Evolutionary conservation across 106 monocot genomes (phyloP), one percentile per base, ranked within the genome.

Genomic region (Posidonia australis): DNA sequence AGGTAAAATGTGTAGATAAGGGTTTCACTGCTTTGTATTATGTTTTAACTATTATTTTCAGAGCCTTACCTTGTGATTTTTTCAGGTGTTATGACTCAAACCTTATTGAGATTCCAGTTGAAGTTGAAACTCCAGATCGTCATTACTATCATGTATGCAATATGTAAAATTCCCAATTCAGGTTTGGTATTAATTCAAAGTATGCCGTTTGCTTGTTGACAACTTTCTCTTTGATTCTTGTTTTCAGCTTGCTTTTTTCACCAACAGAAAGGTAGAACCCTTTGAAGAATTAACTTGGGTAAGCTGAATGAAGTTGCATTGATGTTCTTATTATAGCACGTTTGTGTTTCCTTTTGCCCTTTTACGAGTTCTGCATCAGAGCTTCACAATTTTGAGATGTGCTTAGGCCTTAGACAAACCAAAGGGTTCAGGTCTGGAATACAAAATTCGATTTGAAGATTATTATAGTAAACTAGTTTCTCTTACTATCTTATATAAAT

Each of bases 61-160:
- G 42, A 11, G 31, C 42, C 44, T 59, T 62, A 22, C 20, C 23
- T 62, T 67, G 2, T 0, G 25, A 24, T 25, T 5, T 9, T 71
- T 73, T 7, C 59, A 98, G 96, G 74, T 98, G 96, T 51, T 62
- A 43, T 76, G 96, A 98, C 75, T 87, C 87, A 14, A 98, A 91
- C 54, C 24, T 98, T 64, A 71, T 91, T 52, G 87, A 66, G 46
- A 74, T 98, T 51, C 96, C 96, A 2, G 83, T 98, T 27, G 87
- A 91, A 75, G 70, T 90, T 54, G 96, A 98, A 69, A 81, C 77
- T 18, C 87, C 96, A 17, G 96, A 98, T 36, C 96, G 62, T 27
- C 87, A 84, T 60, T 98, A 90, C 69, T 98, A 98, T 63, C 96
- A 98, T 81, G 96, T 98, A 84, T 24, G 81, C 32, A 36, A 45